Base-by-base conservation (phyloP, 148 eudicot species). In the Vaccinium macrocarpon region DNA sequence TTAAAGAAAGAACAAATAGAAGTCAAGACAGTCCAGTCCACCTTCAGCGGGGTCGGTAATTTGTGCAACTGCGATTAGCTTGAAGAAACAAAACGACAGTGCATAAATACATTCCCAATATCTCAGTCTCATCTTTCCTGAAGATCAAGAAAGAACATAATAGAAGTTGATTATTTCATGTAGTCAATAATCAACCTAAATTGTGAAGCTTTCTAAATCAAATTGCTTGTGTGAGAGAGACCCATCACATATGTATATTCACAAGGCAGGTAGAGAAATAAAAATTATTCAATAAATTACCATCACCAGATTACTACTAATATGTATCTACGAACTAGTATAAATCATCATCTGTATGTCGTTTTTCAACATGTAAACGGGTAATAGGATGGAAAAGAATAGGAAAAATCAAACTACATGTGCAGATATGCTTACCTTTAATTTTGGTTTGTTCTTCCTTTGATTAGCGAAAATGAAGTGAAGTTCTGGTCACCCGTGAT, bases 11-110 rank as follows among this genome's bases (percentile, higher is more conserved):
- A 18, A 53, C 23, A 32, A 14, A 64, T 78, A 8, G 38, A 51
- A 18, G 8, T 18, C 25, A 76, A 27, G 11, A 19, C 49, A 59
- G 52, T 35, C 42, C 76, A 35, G 38, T 35, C 50, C 76, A 94
- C 97, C 95, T 92, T 94, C 91, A 55, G 75, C 52, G 35, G 94
- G 93, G 86, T 90, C 88, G 81, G 97, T 92, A 68, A 87, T 55
- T 76, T 88, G 87, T 55, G 90, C 92, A 79, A 59, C 71, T 21
- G 82, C 89, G 80, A 85, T 35, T 11, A 82, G 83, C 75, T 76
- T 2, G 68, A 62, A 90, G 78, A 80, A 90, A 84, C 76, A 86
- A 48, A 86, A 77, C 13, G 71, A 82, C 25, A 86, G 48, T 6
- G 75, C 80, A 38, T 82, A 79, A 51, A 86, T 18, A 53, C 68